Evolutionary conservation across 352 stramenopile species (phyloP).

Genomic region (Phytophthora chlamydospora): DNA sequence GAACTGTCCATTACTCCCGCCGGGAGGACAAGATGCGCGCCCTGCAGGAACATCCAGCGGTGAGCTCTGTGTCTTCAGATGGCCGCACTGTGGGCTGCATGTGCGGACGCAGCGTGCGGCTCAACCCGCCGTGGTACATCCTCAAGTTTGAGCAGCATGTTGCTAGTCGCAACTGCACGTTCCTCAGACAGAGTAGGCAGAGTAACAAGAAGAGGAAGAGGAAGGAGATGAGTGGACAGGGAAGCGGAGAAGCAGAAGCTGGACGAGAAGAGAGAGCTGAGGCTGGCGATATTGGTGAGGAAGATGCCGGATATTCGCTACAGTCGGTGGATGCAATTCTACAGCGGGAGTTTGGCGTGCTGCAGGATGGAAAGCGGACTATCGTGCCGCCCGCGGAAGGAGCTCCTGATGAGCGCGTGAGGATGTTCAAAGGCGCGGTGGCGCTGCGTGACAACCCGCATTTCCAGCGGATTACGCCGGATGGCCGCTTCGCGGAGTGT

Average conservation of each 20-base stretch:
- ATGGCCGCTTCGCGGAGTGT: conserved; percentile 73
- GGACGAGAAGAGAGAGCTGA: not conserved
- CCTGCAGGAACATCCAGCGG: conserved; percentile 64
- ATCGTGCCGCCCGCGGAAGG: conserved; percentile 14
- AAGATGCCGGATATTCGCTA: conserved; percentile 33
- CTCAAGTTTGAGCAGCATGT: conserved; percentile 88
- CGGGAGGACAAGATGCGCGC: conserved; percentile 69
- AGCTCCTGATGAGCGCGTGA: conserved; percentile 10
- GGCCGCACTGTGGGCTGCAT: conserved; percentile 69
- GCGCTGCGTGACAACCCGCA: conserved; percentile 46
- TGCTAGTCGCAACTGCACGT: conserved; percentile 81
- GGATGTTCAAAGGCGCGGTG: conserved; percentile 42
- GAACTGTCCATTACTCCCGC: conserved; percentile 51
- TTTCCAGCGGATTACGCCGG: conserved; percentile 66
- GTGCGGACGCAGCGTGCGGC: conserved; percentile 67
- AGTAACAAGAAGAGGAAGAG: conserved; percentile 22
- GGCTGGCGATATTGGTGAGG: not conserved
- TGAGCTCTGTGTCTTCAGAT: conserved; percentile 49
- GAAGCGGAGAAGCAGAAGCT: not conserved
- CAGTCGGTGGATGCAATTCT: conserved; percentile 41
- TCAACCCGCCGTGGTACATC: conserved; percentile 88
- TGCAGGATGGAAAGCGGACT: conserved; percentile 20
- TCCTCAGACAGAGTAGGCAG: conserved; percentile 47
- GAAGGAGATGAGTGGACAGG: conserved; percentile 10
- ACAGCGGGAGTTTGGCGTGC: conserved; percentile 32